These are phyloP conservation scores for Coniferiporia sulphurascens DNA, from an alignment of 1,284 basidiomycete genomes.

Conservation along the genomic window DNA sequence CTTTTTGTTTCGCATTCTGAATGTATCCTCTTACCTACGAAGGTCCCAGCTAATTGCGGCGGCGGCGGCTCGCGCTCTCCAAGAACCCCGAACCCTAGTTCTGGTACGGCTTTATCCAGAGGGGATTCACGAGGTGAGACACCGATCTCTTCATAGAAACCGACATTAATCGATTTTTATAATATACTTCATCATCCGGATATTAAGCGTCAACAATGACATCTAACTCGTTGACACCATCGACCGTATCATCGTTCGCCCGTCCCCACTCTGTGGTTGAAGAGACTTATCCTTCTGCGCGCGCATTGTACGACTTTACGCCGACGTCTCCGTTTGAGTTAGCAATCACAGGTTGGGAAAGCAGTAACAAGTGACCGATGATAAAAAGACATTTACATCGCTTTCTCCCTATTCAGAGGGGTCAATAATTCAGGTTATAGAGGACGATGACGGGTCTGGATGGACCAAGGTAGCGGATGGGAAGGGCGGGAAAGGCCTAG, in stretches of 20 bases:
- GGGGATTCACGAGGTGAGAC: slow-evolving; percentile 25
- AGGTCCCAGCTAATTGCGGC: slow-evolving; percentile 74
- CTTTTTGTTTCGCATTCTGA: neutral
- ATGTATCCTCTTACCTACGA: slow-evolving; percentile 16
- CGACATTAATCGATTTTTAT: neutral
- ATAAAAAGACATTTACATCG: slow-evolving; percentile 13
- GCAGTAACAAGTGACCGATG: slow-evolving; percentile 22
- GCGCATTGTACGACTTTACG: slow-evolving; percentile 65
- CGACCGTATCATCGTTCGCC: slow-evolving; percentile 33
- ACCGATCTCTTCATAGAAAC: neutral
- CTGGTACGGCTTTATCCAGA: slow-evolving; percentile 29
- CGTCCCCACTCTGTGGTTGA: slow-evolving; percentile 32
- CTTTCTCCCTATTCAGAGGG: slow-evolving; percentile 45
- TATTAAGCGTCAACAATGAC: slow-evolving; percentile 16
- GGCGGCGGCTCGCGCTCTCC: slow-evolving; percentile 27
- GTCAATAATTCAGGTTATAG: slow-evolving; percentile 52
- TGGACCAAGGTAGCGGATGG: slow-evolving; percentile 74
- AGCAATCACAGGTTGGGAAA: slow-evolving; percentile 46
- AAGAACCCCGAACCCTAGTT: slow-evolving; percentile 22
- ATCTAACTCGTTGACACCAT: slow-evolving; percentile 12
- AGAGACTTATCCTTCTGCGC: slow-evolving; percentile 43
- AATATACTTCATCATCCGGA: neutral
- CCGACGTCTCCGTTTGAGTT: slow-evolving; percentile 75
- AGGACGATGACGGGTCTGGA: slow-evolving; percentile 77
- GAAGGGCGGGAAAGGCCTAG: slow-evolving; percentile 59